Percentiles rank a stretch among this genome's conserved stretches.
phyloP scores from a whole-genome alignment of 1,139 yeast species.

The Taiozyma onychis region DNA sequence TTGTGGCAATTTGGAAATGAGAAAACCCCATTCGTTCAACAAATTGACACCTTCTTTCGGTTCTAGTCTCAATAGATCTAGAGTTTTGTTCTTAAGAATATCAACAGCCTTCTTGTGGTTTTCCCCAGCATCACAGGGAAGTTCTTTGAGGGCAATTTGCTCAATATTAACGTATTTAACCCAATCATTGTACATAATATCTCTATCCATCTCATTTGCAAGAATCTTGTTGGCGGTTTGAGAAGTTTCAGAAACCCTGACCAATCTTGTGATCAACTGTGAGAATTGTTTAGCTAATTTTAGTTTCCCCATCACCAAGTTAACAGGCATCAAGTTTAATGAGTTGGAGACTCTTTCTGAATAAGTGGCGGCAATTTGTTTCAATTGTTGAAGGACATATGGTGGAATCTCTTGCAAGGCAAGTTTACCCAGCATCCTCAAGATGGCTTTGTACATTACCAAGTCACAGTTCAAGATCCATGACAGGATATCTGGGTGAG shows the following conservation, averaged over 20 bases:
- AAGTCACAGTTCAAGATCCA: constrained; percentile 71
- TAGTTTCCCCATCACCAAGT: constrained; percentile 46
- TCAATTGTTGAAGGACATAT: constrained; percentile 46
- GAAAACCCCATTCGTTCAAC: constrained; percentile 33
- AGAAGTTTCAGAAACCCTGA: constrained; percentile 57
- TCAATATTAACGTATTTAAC: constrained; percentile 42
- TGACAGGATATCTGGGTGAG: constrained; percentile 40
- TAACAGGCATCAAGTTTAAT: constrained; percentile 44
- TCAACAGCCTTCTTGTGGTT: constrained; percentile 32
- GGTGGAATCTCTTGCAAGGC: constrained; percentile 59
- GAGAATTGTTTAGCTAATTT: constrained; percentile 54
- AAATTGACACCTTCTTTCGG: constrained; percentile 17
- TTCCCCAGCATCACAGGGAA: constrained; percentile 40
- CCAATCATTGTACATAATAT: constrained; percentile 59
- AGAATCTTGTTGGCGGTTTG: constrained; percentile 48
- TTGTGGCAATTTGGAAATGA: constrained; percentile 41
- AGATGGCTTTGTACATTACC: constrained; percentile 53
- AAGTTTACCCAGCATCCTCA: constrained; percentile 60
- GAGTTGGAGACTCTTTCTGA: constrained; percentile 34
- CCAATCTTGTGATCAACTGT: constrained; percentile 48
- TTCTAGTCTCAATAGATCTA: constrained; percentile 30
- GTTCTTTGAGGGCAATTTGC: constrained; percentile 46
- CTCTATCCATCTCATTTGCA: constrained; percentile 39
- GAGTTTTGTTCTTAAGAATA: constrained; percentile 40
- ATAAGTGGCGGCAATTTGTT: constrained; percentile 38